Evolutionary conservation across 2,329 filamentous ascomycete genomes (phyloP).

Genomic region (Chrysosporium queenslandicum): DNA sequence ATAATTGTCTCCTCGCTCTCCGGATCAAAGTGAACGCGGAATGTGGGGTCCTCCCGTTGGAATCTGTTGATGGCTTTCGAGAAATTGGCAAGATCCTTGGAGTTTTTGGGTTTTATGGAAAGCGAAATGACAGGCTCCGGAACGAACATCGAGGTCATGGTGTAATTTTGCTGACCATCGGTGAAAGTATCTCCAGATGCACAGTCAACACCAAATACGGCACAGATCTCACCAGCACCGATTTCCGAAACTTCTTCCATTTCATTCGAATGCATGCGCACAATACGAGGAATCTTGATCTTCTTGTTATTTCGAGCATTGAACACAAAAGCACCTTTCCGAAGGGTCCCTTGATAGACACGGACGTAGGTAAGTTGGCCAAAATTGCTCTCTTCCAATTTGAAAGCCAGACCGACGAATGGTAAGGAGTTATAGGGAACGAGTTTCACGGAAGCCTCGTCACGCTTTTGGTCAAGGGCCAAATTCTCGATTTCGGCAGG

Average conservation of each 20-base stretch:
- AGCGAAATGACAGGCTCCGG: constrained; percentile 97
- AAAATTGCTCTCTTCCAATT: constrained; percentile 97
- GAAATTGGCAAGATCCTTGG: constrained; percentile 85
- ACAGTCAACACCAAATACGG: constrained; percentile 95
- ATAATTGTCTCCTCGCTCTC: constrained; percentile 97
- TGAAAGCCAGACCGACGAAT: constrained; percentile 93
- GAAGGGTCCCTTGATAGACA: constrained; percentile 87
- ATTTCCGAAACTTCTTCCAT: constrained; percentile 95
- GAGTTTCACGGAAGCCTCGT: constrained; percentile 72
- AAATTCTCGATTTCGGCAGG: constrained; percentile 80
- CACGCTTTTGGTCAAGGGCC: constrained; percentile 71
- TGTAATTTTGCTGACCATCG: constrained; percentile 81
- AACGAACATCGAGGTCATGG: constrained; percentile 94
- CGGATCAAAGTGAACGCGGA: constrained; percentile 82
- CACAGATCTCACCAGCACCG: constrained; percentile 93
- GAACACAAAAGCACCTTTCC: constrained; percentile 81
- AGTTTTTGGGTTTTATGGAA: constrained; percentile 91
- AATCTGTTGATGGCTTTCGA: constrained; percentile 98
- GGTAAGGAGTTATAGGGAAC: constrained; percentile 68
- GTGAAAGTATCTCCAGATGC: constrained; percentile 98
- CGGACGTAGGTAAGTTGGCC: constrained; percentile 97
- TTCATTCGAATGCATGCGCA: constrained; percentile 98
- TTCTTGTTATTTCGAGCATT: constrained; percentile 93
- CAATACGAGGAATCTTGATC: constrained; percentile 91
- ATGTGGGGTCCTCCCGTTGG: constrained; percentile 95